Conservation (phyloP, 2,329 filamentous ascomycete genomes). For the Waltergamsia citrina region DNA sequence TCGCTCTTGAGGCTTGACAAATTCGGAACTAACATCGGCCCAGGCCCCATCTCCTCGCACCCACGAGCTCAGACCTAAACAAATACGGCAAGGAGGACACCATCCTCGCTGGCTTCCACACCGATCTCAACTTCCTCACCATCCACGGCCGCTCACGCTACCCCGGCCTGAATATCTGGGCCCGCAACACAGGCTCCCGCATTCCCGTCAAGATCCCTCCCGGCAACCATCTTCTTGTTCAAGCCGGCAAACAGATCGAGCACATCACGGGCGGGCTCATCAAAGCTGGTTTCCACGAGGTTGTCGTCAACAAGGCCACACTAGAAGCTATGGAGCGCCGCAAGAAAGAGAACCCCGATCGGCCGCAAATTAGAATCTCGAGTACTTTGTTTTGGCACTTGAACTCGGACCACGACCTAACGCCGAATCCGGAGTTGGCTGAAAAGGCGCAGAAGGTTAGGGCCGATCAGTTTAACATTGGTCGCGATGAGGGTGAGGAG, state of each 20-base stretch:
- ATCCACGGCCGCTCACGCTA: constrained; percentile 55
- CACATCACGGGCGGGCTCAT: constrained; percentile 50
- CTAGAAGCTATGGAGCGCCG: constrained; percentile 35
- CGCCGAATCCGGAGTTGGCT: constrained; percentile 37
- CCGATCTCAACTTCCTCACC: constrained; percentile 55
- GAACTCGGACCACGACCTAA: constrained; percentile 44
- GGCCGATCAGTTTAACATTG: constrained; percentile 34
- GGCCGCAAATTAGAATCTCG: constrained; percentile 47
- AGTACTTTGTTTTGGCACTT: constrained; percentile 55
- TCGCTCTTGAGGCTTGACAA: background rate
- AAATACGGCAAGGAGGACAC: constrained; percentile 45
- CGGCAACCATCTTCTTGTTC: constrained; percentile 49
- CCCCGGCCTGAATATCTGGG: constrained; percentile 53
- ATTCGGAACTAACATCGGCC: background rate
- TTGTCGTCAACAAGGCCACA: constrained; percentile 46
- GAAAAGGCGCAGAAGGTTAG: constrained; percentile 33
- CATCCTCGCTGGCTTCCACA: constrained; percentile 55
- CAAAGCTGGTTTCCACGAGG: constrained; percentile 54
- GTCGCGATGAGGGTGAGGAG: constrained; percentile 43
- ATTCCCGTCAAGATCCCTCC: constrained; percentile 50
- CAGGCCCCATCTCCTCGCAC: constrained; percentile 51
- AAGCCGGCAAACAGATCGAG: constrained; percentile 55
- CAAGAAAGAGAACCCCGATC: constrained; percentile 27
- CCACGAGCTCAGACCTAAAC: constrained; percentile 47
- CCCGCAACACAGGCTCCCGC: constrained; percentile 49